Evolutionary conservation across 2,329 filamentous ascomycete species (phyloP), one percentile per base, ranked within the genome.

Genomic region (Waltergamsia citrina): DNA sequence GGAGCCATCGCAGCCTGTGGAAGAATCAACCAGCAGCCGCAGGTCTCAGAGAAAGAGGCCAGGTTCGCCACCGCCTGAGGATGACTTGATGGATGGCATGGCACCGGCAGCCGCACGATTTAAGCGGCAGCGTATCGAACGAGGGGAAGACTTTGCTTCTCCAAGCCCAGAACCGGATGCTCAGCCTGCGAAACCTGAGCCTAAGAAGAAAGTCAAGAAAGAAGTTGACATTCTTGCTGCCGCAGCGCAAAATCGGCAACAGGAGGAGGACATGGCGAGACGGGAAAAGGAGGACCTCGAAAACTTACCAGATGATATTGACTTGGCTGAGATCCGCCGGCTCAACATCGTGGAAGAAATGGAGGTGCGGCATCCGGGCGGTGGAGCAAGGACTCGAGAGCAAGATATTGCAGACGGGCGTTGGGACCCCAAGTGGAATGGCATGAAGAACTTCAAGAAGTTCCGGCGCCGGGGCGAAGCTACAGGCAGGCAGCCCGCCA

Each of bases 401-500:
- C 59, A 65, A 37, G 68, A 72, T 15, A 53, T 67, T 29, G 63
- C 59, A 2, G 62, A 65, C 28, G 67, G 69, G 5, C 70, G 85
- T 26, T 95, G 90, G 88, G 75, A 95, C 43, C 78, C 85, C 1
- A 70, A 69, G 25, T 98, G 92, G 92, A 94, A 95, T 51, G 92
- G 90, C 1, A 72, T 90, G 28, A 90, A 86, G 57, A 96, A 98
- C 51, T 98, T 94, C 63, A 98, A 98, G 56, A 83, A 77, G 46
- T 98, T 98, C 50, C 68, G 70, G 16, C 68, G 66, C 35, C 67
- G 74, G 34, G 78, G 74, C 17, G 71, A 71, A 15, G 43, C 43
- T 6, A 41, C 48, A 3, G 61, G 68, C 6, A 53, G 68, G 12
- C 53, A 59, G 3, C 53, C 58, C 2, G 54, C 61, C 19, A 62